Evolutionary conservation across 805 yeast genomes (phyloP).

Genomic region (Scheffersomyces lignosus): DNA sequence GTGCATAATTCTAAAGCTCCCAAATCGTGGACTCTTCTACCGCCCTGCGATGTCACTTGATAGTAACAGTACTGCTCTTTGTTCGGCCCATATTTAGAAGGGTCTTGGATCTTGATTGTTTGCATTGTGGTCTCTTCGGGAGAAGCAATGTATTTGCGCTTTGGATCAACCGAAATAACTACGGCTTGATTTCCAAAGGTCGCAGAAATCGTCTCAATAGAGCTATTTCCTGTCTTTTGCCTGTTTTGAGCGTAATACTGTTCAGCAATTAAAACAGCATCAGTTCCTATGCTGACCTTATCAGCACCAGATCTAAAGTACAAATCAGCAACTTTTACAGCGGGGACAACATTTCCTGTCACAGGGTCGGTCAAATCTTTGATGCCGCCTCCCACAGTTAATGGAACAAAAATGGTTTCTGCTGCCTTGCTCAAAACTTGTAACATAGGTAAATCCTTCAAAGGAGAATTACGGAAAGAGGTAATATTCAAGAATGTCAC

Average conservation of each 20-base stretch:
- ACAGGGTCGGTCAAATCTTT: slow-evolving; percentile 86
- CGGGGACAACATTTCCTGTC: slow-evolving; percentile 70
- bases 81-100: slow-evolving; percentile 65
- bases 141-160: slow-evolving; percentile 68
- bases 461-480: slow-evolving; percentile 91
- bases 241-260: slow-evolving; percentile 61
- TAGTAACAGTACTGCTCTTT: slow-evolving; percentile 91
- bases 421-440: slow-evolving; percentile 83
- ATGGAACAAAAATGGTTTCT: slow-evolving; percentile 89
- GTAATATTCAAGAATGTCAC: slow-evolving; percentile 93
- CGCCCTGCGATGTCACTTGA: slow-evolving; percentile 95
- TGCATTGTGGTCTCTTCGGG: slow-evolving; percentile 64
- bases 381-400: slow-evolving; percentile 98
- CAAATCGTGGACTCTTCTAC: slow-evolving; percentile 79
- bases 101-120: slow-evolving; percentile 58
- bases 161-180: slow-evolving; percentile 97
- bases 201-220: slow-evolving; percentile 89
- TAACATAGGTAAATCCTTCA: slow-evolving; percentile 92
- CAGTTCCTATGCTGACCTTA: slow-evolving; percentile 96
- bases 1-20: slow-evolving; percentile 88
- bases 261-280: slow-evolving; percentile 92
- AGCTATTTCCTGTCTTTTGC: slow-evolving; percentile 68
- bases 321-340: slow-evolving; percentile 84
- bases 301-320: slow-evolving; percentile 98
- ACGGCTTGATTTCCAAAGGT: slow-evolving; percentile 98